Evolutionary conservation across 306 rosid genomes (phyloP), one percentile per base, ranked within the genome.

Genomic region (Acacia acuminata): DNA sequence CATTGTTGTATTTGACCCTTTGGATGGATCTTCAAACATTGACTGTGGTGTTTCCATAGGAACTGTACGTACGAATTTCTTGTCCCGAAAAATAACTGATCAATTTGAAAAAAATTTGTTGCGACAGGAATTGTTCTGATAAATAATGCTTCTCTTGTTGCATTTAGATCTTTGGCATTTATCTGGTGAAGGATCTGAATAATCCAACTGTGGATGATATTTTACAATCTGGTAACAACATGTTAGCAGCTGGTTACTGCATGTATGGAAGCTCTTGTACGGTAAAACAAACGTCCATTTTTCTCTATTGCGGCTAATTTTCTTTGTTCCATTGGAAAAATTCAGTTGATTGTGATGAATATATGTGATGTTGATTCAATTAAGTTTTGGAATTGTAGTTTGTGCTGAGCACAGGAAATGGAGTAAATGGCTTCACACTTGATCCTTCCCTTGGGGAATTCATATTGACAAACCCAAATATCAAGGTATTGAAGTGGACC

Each of bases 191-290:
- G 43, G 92, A 92, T 80, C 79, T 79, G 53, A 34, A 71, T 22
- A 85, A 91, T 40, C 92, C 94, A 51, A 68, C 79, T 60, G 58
- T 92, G 61, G 90, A 87, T 71, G 94, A 91, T 60, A 94, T 91
- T 44, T 74, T 96, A 90, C 98, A 91, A 90, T 90, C 98, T 27
- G 99, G 99, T 58, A 93, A 71, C 83, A 86, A 71, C 32, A 76
- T 92, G 89, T 2, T 96, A 80, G 98, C 97, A 73, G 98, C 99
- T 73, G 99, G 99, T 81, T 96, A 96, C 82, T 96, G 98, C 91
- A 92, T 96, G 97, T 96, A 96, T 73, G 98, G 98, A 77, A 96
- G 99, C 90, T 96, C 97, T 82, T 96, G 99, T 97, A 96, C 91
- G 87, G 99, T 93, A 93, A 74, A 82, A 48, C 67, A 81, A 38